Base-by-base conservation (phyloP, 1,139 yeast species). In the Yamadazyma atmosphaerica region DNA sequence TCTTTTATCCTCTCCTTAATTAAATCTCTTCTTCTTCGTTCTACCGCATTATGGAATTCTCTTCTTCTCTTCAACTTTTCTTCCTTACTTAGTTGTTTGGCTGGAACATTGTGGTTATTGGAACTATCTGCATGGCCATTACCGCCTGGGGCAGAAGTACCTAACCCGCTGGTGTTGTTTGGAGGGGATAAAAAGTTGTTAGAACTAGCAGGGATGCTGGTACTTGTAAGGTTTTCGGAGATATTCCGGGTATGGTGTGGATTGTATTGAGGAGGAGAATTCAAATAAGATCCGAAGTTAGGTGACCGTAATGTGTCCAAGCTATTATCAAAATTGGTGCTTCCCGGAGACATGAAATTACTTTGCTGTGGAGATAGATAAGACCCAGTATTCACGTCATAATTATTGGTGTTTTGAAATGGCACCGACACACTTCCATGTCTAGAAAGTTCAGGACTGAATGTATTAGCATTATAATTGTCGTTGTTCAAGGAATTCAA, bases 1-100 rank as follows among this genome's bases (percentile, higher is more conserved):
- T 83, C 90, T 54, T 83, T 82, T 43, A 85, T 84, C 50, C 84
- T 77, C 52, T 82, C 86, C 56, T 85, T 85, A 47, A 85, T 85
- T 49, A 85, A 65, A 54, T 85, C 94, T 49, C 94, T 70, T 57
- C 94, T 72, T 56, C 90, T 72, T 54, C 92, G 69, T 57, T 85
- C 94, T 4, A 85, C 94, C 1, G 89, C 92, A 55, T 85, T 85
- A 54, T 85, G 94, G 50, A 84, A 80, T 53, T 84, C 90, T 46
- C 89, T 67, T 50, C 90, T 72, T 51, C 92, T 72, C 47, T 76
- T 75, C 40, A 83, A 56, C 51, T 82, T 84, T 42, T 81, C 87
- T 44, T 84, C 92, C 52, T 81, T 81, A n/a, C 79, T 70, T 38
- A 83, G 51, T 52, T 65, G 79, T 57, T 70, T 78, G 38, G 65